A percentile compares a stretch with the other conserved stretches of the same genome.
phyloP scores from a whole-genome alignment of 129 eudicot species.

The Saposhnikovia divaricata region DNA sequence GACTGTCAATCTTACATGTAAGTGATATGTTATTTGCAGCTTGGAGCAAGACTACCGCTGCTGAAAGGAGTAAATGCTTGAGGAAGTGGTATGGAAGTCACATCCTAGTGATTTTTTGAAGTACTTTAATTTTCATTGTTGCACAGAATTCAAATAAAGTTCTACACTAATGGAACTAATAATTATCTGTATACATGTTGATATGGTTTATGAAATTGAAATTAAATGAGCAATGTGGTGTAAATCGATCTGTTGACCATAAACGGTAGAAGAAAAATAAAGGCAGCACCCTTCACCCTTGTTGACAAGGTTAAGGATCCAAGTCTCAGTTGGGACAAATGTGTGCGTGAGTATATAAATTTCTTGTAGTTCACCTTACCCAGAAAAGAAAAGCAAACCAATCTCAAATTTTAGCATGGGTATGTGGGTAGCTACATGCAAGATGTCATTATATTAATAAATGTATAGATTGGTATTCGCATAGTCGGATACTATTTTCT shows the following conservation, averaged over 20 bases:
- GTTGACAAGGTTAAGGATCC: background rate
- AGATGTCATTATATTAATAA: background rate
- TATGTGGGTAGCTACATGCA: background rate
- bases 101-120: constrained; percentile 7
- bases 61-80: constrained; percentile 70
- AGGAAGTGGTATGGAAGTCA: constrained; percentile 59
- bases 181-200: background rate
- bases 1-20: constrained; percentile 3
- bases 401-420: background rate
- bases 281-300: background rate
- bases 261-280: background rate
- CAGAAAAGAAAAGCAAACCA: background rate
- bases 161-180: background rate
- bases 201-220: background rate
- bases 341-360: background rate
- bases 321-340: background rate
- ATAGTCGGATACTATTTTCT: background rate
- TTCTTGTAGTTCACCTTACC: background rate
- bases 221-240: background rate
- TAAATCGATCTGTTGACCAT: background rate
- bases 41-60: constrained; percentile 83
- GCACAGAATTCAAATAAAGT: background rate
- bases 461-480: background rate
- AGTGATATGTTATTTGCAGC: constrained; percentile 30
- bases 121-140: background rate